These are phyloP conservation scores for Catunica adiposa DNA, from an alignment of 2,329 filamentous ascomycete genomes.

Conservation along the genomic window DNA sequence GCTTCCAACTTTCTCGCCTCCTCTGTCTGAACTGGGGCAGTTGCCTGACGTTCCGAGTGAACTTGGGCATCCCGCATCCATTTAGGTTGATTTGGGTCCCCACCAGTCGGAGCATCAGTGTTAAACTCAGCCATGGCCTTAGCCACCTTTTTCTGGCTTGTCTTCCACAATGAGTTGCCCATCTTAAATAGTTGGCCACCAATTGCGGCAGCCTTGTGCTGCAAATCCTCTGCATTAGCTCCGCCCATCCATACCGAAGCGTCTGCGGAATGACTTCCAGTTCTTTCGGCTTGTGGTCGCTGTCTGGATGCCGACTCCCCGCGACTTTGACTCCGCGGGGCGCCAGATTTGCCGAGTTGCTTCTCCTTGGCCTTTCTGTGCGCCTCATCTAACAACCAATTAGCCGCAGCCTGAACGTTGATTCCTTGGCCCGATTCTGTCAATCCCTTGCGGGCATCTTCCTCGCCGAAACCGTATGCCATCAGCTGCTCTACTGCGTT, in stretches of 20 bases:
- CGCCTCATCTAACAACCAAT: conserved; percentile 80
- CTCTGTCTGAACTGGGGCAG: conserved; percentile 35
- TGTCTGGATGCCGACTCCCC: not conserved
- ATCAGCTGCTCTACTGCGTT: conserved; percentile 73
- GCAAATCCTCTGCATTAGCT: conserved; percentile 46
- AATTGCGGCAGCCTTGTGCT: conserved; percentile 67
- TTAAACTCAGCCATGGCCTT: conserved; percentile 81
- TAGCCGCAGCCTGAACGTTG: conserved; percentile 73
- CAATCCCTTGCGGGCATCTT: conserved; percentile 67
- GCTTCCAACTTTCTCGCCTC: conserved; percentile 69
- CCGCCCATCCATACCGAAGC: conserved; percentile 48
- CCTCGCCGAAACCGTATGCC: conserved; percentile 82
- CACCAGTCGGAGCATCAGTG: conserved; percentile 31
- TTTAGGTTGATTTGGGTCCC: conserved; percentile 66
- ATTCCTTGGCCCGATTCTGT: conserved; percentile 62
- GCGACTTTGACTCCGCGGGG: conserved; percentile 16
- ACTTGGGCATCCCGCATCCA: conserved; percentile 75
- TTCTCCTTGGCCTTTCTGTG: conserved; percentile 70
- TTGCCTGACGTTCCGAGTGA: conserved; percentile 20
- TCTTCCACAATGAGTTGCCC: conserved; percentile 90
- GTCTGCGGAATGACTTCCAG: not conserved
- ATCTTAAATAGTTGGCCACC: conserved; percentile 80
- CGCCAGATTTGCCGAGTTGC: conserved; percentile 30
- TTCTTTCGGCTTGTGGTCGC: not conserved
- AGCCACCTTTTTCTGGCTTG: conserved; percentile 79